Percentiles rank a stretch among this genome's conserved stretches.
Evolutionary conservation across 805 yeast genomes (phyloP).

Genomic region (Candida yuanshanica): DNA sequence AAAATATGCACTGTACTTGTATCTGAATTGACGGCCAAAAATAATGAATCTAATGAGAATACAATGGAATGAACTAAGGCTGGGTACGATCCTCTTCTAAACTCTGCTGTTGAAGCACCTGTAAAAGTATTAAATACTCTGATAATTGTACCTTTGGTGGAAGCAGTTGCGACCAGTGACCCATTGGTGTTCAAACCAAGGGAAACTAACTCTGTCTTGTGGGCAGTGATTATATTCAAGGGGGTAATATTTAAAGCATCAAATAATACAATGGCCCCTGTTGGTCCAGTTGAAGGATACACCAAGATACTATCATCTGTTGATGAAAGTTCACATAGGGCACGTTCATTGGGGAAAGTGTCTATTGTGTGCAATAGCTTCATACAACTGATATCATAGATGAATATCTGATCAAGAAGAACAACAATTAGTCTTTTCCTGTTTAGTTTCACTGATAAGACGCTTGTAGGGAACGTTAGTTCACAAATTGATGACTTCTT

Average conservation of each 20-base stretch:
- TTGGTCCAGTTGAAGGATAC: constrained; percentile 44
- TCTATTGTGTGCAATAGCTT: constrained; percentile 70
- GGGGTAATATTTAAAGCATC: constrained; percentile 74
- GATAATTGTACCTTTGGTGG: constrained; percentile 84
- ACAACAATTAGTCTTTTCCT: constrained; percentile 76
- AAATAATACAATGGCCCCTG: constrained; percentile 55
- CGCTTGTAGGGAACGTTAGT: constrained; percentile 73
- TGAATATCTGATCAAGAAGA: constrained; percentile 72
- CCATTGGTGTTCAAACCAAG: constrained; percentile 73
- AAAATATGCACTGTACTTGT: constrained; percentile 65
- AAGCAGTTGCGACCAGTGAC: constrained; percentile 77
- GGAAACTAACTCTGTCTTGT: constrained; percentile 67
- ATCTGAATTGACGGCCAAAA: constrained; percentile 52
- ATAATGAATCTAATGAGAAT: constrained; percentile 44
- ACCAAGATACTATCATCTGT: constrained; percentile 46
- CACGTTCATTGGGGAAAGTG: constrained; percentile 39
- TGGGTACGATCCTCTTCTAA: constrained; percentile 73
- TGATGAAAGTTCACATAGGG: constrained; percentile 28
- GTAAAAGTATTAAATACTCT: constrained; percentile 64
- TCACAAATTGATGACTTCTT: constrained; percentile 76
- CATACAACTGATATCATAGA: constrained; percentile 90
- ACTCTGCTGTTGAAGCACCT: constrained; percentile 58
- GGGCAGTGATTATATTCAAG: constrained; percentile 78
- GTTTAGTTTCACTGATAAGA: constrained; percentile 70
- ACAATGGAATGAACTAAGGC: constrained; percentile 48